Base-by-base conservation (phyloP, 257 asterid species). In the Orobanche coerulescens region DNA sequence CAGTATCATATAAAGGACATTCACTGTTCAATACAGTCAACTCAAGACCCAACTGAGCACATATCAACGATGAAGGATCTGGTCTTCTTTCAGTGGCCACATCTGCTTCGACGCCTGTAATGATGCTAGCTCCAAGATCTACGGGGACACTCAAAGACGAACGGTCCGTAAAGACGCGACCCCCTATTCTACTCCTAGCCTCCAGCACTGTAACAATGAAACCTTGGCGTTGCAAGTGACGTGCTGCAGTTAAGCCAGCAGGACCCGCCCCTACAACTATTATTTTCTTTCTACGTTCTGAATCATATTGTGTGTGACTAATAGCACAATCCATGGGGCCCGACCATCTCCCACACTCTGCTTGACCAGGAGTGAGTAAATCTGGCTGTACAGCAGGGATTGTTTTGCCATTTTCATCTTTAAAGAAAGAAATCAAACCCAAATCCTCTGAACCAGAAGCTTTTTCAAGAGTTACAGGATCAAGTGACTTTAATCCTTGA, bases 111-210 rank as follows among this genome's bases (percentile, higher is more conserved):
- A 89, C 87, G 52, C 97, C 99, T 26, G 99, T 93, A 75, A 93
- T 93, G 80, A 93, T 93, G 75, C 99, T 93, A 73, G 99, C 99
- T 63, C 99, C 99, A 76, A 93, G 97, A 78, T 93, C 99, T 67
- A 89, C 99, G 0, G 99, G 99, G 64, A 93, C 99, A 72, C 96
- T 86, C 49, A 89, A 84, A 58, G 98, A 84, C 14, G 92, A 74
- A 61, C 54, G 88, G 58, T 93, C 99, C 1, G 99, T 93, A 74
- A 76, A 93, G 73, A 93, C 96, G 58, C 99, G 94, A 36, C 99
- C 99, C 36, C 99, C 99, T 55, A 84, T 83, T 81, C 99, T 83
- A 76, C 81, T 78, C 84, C 99, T 79, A 36, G 96, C 97, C 82
- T 93, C 99, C 4, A 93, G 94, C 61, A 93, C 82, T 14, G 81